Evolutionary conservation across 2,329 filamentous ascomycete genomes (phyloP).

Genomic region (Mycosphaerella sp.): DNA sequence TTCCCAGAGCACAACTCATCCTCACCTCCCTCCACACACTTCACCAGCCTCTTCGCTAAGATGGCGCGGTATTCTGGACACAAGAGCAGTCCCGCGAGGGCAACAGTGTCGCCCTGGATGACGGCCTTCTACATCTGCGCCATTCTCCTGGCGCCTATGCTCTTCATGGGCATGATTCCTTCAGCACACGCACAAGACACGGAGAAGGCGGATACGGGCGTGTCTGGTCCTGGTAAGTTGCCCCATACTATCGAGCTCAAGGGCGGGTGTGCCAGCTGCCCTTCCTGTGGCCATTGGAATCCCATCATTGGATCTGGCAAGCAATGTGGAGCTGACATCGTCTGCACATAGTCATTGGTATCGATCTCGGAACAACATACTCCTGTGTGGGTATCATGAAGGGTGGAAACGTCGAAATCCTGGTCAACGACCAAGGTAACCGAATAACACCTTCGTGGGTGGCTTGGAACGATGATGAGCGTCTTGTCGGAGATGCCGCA

Average conservation of each 20-base stretch:
- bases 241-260: neutral
- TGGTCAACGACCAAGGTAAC: slow-evolving; percentile 95
- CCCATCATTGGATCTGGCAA: neutral
- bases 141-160: slow-evolving; percentile 76
- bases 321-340: slow-evolving; percentile 1
- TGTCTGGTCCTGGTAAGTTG: slow-evolving; percentile 57
- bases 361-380: slow-evolving; percentile 87
- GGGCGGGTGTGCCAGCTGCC: neutral
- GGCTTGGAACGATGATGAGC: slow-evolving; percentile 81
- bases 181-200: slow-evolving; percentile 58
- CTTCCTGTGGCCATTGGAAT: neutral
- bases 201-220: slow-evolving; percentile 70
- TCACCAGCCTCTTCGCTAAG: slow-evolving; percentile 27
- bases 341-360: slow-evolving; percentile 67
- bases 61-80: slow-evolving; percentile 35
- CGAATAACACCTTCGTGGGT: slow-evolving; percentile 71
- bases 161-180: slow-evolving; percentile 62
- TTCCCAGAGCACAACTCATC: slow-evolving; percentile 3
- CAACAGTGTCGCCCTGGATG: slow-evolving; percentile 53
- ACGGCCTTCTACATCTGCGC: slow-evolving; percentile 87
- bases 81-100: slow-evolving; percentile 26
- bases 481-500: slow-evolving; percentile 92
- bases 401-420: slow-evolving; percentile 89
- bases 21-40: slow-evolving; percentile 9
- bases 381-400: slow-evolving; percentile 93